These are phyloP conservation scores for Graphium sp. DNA, from an alignment of 2,329 filamentous ascomycete genomes.

Conservation along the genomic window DNA sequence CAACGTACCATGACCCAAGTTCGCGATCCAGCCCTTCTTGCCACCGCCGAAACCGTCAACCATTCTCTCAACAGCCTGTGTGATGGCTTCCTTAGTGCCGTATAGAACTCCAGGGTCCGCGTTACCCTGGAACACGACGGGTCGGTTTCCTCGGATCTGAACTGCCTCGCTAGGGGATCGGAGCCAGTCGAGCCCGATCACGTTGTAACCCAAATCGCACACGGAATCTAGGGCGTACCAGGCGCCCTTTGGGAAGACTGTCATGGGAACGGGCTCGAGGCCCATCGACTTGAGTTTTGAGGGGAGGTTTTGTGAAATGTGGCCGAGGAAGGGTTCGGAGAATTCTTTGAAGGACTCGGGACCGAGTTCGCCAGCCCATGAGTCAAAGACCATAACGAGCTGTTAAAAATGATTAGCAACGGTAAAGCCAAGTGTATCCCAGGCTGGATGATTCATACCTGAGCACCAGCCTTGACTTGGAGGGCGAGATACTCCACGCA, in stretches of 20 bases:
- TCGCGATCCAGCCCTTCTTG: constrained; percentile 88
- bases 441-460: constrained; percentile 30
- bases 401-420: constrained; percentile 12
- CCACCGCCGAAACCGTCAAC: constrained; percentile 65
- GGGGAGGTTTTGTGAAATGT: constrained; percentile 72
- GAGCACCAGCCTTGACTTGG: constrained; percentile 85
- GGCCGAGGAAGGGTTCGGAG: constrained; percentile 68
- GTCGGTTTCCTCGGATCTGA: constrained; percentile 58
- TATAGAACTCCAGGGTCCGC: constrained; percentile 90
- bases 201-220: constrained; percentile 79
- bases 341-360: constrained; percentile 72
- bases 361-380: constrained; percentile 89
- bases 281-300: constrained; percentile 55
- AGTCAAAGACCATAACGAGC: constrained; percentile 94
- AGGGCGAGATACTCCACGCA: constrained; percentile 89
- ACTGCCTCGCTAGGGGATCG: constrained; percentile 77
- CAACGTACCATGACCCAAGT: constrained; percentile 78
- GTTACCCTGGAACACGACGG: constrained; percentile 77
- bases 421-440: neutral
- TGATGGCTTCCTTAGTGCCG: constrained; percentile 67
- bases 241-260: constrained; percentile 92
- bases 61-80: constrained; percentile 68
- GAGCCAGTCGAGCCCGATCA: constrained; percentile 89
- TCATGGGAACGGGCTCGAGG: constrained; percentile 79
- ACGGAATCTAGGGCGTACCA: constrained; percentile 86